These are phyloP conservation scores for Pholiota adiposa DNA, from an alignment of 1,284 basidiomycete genomes.

Conservation along the genomic window DNA sequence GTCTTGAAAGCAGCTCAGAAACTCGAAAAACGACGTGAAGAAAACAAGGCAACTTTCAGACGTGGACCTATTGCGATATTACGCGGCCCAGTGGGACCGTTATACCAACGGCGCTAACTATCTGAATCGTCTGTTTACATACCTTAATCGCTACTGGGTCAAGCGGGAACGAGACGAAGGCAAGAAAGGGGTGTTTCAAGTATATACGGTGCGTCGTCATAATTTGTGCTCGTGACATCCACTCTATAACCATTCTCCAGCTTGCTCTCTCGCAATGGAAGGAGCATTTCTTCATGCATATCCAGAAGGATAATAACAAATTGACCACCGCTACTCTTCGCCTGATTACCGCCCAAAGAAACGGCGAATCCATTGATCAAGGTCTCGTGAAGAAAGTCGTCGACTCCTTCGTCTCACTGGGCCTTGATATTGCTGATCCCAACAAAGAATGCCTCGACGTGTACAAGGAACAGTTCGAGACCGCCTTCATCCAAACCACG, in stretches of 20 bases:
- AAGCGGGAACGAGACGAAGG: constrained; percentile 99
- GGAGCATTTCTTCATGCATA: constrained; percentile 86
- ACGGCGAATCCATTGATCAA: constrained; percentile 94
- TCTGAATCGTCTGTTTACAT: constrained; percentile 94
- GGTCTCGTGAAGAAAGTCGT: constrained; percentile 95
- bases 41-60: constrained; percentile 83
- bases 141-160: constrained; percentile 99
- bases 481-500: constrained; percentile 87
- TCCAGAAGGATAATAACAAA: constrained; percentile 82
- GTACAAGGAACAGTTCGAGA: constrained; percentile 92
- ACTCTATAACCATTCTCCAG: constrained; percentile 43
- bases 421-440: constrained; percentile 89
- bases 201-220: constrained; percentile 85
- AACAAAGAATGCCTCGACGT: constrained; percentile 94
- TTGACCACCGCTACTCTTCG: constrained; percentile 89
- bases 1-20: neutral
- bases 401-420: constrained; percentile 96
- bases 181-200: constrained; percentile 91
- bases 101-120: constrained; percentile 98
- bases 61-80: constrained; percentile 89
- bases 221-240: constrained; percentile 1
- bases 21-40: constrained; percentile 45
- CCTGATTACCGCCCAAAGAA: constrained; percentile 91
- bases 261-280: constrained; percentile 97
- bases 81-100: constrained; percentile 92